A percentile compares a stretch with the other conserved stretches of the same genome.
Conservation (phyloP, 768 basidiomycete species). For the Russula lepida region DNA sequence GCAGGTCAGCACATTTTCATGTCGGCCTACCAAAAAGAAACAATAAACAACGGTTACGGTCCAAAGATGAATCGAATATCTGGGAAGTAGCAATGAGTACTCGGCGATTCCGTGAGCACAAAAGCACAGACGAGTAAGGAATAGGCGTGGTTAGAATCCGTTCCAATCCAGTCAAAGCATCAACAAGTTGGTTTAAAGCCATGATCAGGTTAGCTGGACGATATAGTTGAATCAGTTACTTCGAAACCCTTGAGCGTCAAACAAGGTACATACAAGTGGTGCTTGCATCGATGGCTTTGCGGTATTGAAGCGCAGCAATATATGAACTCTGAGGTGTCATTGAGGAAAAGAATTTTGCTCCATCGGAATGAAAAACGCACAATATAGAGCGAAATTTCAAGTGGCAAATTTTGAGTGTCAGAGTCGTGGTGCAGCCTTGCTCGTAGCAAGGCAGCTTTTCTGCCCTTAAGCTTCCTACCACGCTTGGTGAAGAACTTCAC, state of each 20-base stretch:
- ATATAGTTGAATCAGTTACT: neutral
- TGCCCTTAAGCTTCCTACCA: conserved; percentile 50
- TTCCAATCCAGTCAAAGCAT: conserved; percentile 61
- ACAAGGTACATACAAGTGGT: conserved; percentile 43
- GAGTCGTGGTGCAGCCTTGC: conserved; percentile 40
- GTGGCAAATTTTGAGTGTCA: conserved; percentile 50
- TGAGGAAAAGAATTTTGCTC: neutral
- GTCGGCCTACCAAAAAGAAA: conserved; percentile 43
- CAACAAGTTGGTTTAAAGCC: conserved; percentile 48
- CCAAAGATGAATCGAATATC: conserved; percentile 66
- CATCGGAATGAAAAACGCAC: conserved; percentile 29
- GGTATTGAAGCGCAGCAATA: conserved; percentile 48
- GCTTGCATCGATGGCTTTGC: conserved; percentile 49
- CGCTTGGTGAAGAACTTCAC: conserved; percentile 38
- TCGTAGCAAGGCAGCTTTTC: conserved; percentile 46
- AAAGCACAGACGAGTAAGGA: conserved; percentile 52
- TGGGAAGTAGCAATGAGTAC: conserved; percentile 22
- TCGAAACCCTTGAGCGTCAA: neutral
- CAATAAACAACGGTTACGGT: conserved; percentile 53
- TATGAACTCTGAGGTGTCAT: conserved; percentile 54
- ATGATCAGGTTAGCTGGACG: conserved; percentile 38
- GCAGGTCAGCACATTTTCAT: neutral
- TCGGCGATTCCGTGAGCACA: neutral
- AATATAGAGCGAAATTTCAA: conserved; percentile 62
- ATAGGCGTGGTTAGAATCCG: conserved; percentile 70